Percentiles rank a stretch among this genome's conserved stretches.
phyloP scores from a whole-genome alignment of 257 asterid species.

The Scutellaria baicalensis region DNA sequence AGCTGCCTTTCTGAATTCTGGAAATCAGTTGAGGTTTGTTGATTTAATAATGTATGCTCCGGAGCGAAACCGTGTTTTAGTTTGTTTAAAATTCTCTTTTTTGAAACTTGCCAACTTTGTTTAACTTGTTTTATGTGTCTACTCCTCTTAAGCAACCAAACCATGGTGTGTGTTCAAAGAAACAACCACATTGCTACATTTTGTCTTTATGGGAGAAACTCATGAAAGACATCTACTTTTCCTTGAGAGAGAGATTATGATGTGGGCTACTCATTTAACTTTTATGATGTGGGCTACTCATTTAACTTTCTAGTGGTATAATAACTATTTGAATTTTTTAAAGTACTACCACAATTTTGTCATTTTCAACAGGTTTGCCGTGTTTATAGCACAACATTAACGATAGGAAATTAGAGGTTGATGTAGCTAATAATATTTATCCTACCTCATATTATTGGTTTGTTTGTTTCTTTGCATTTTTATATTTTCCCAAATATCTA shows the following conservation, averaged over 20 bases:
- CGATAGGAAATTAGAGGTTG: not conserved
- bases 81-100: not conserved
- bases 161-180: not conserved
- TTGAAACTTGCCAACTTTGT: not conserved
- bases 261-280: not conserved
- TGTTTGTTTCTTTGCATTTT: not conserved
- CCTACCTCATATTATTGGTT: not conserved
- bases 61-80: not conserved
- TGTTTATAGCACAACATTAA: not conserved
- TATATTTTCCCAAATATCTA: not conserved
- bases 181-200: not conserved
- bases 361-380: not conserved
- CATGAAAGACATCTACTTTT: no score
- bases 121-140: not conserved
- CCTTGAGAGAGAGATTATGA: no score
- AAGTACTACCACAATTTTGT: not conserved
- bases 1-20: not conserved
- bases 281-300: not conserved
- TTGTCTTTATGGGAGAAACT: not conserved
- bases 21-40: not conserved
- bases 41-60: not conserved
- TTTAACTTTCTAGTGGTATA: not conserved
- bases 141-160: not conserved
- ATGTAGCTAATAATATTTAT: not conserved
- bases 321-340: not conserved